A percentile compares a stretch with the other conserved stretches of the same genome.
Conservation (phyloP, 257 asterid genomes). For the Rauvolfia tetraphylla region DNA sequence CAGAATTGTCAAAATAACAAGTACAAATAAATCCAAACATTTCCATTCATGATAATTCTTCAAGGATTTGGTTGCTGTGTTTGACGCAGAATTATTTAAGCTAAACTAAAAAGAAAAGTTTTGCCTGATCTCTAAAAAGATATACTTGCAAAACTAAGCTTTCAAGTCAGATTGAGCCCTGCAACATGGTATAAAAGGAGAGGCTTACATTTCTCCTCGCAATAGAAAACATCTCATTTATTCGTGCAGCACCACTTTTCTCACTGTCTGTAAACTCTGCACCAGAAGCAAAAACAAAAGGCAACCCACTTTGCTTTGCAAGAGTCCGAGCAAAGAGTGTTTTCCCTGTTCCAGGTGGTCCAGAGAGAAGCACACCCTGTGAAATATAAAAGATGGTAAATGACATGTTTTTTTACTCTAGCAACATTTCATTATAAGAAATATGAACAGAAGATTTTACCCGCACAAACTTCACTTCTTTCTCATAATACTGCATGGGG, state of each 20-base stretch:
- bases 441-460: conserved; percentile 37
- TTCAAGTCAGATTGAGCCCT: background rate
- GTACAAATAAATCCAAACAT: background rate
- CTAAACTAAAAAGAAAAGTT: background rate
- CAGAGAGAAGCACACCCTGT: conserved; percentile 97
- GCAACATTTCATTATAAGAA: conserved; percentile 12
- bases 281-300: conserved; percentile 98
- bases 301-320: conserved; percentile 92
- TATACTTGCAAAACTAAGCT: background rate
- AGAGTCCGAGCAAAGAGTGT: conserved; percentile 95
- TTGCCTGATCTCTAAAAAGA: background rate
- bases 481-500: conserved; percentile 93
- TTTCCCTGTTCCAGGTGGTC: conserved; percentile 99
- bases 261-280: conserved; percentile 97
- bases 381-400: conserved; percentile 19
- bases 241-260: conserved; percentile 92
- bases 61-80: background rate
- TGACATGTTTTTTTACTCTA: conserved; percentile 8
- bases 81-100: background rate
- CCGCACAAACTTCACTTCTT: conserved; percentile 90
- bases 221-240: conserved; percentile 72
- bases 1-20: background rate
- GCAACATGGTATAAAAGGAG: background rate
- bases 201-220: conserved; percentile 93
- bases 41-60: background rate